Percentiles rank a stretch among this genome's conserved stretches.
phyloP scores from a whole-genome alignment of 257 asterid species.

The Solanum pimpinellifolium region DNA sequence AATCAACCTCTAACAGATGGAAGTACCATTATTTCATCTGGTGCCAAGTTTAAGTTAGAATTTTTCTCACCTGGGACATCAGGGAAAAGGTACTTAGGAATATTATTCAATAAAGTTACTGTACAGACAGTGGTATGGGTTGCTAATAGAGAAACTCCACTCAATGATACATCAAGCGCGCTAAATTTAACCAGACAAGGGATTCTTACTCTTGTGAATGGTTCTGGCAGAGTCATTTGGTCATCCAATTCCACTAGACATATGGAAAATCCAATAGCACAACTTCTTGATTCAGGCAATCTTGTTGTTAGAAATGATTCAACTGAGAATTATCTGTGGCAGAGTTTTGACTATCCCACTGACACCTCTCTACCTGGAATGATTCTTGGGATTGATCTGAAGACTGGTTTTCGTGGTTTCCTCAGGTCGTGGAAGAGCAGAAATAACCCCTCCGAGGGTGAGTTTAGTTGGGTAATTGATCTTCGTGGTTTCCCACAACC shows the following conservation, averaged over 20 bases:
- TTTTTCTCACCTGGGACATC: conserved; percentile 13
- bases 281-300: conserved; percentile 27
- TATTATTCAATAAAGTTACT: conserved; percentile 25
- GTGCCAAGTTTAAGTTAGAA: conserved; percentile 15
- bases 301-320: conserved; percentile 12
- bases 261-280: conserved; percentile 6
- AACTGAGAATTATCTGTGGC: conserved; percentile 9
- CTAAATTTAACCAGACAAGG: conserved; percentile 11
- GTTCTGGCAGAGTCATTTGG: conserved; percentile 15
- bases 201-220: conserved; percentile 1
- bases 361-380: conserved; percentile 32
- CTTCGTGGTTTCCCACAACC: conserved; percentile 16
- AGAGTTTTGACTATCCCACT: conserved; percentile 30
- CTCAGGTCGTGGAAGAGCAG: conserved; percentile 22
- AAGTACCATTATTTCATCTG: conserved; percentile 12
- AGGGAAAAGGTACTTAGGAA: conserved; percentile 14
- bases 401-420: conserved; percentile 12
- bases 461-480: conserved; percentile 4
- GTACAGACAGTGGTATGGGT: conserved; percentile 22
- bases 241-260: conserved; percentile 5
- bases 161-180: conserved; percentile 8
- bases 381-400: conserved; percentile 26
- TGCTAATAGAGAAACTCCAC: conserved; percentile 20
- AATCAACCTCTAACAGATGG: conserved; percentile 8
- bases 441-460: conserved; percentile 23